phyloP scores from a whole-genome alignment of 768 basidiomycete species.

The Tricholoma sp. region DNA sequence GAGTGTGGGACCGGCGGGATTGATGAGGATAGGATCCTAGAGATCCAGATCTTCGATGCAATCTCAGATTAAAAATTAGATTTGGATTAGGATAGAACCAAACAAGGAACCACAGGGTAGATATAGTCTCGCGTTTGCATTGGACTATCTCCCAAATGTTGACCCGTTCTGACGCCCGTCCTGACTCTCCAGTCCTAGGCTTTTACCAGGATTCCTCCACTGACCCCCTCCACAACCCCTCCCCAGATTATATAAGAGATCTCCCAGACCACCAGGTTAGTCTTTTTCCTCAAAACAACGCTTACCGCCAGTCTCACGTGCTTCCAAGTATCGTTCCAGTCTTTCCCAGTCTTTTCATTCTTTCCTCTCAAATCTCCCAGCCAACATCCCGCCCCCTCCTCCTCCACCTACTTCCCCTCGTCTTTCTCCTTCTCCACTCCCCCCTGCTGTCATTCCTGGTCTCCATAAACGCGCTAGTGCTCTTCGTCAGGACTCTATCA shows the following conservation, averaged over 20 bases:
- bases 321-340: background rate
- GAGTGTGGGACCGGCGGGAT: too few species aligned
- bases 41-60: too few species aligned
- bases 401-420: background rate
- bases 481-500: background rate
- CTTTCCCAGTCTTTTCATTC: background rate
- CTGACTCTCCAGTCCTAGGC: slow-evolving; percentile 22
- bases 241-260: slow-evolving; percentile 8
- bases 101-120: too few species aligned
- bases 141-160: too few species aligned
- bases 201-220: slow-evolving; percentile 8
- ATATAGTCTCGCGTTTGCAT: background rate
- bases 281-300: too few species aligned
- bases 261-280: background rate
- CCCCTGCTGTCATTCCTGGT: slow-evolving; percentile 3
- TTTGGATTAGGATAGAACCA: too few species aligned
- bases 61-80: too few species aligned
- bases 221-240: slow-evolving; percentile 16
- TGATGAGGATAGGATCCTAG: too few species aligned
- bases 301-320: too few species aligned
- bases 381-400: background rate
- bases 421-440: background rate
- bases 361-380: background rate
- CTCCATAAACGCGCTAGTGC: slow-evolving; percentile 4
- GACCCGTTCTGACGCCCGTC: slow-evolving; percentile 5